phyloP scores from a whole-genome alignment of 306 rosid species.

The Mucuna pruriens region DNA sequence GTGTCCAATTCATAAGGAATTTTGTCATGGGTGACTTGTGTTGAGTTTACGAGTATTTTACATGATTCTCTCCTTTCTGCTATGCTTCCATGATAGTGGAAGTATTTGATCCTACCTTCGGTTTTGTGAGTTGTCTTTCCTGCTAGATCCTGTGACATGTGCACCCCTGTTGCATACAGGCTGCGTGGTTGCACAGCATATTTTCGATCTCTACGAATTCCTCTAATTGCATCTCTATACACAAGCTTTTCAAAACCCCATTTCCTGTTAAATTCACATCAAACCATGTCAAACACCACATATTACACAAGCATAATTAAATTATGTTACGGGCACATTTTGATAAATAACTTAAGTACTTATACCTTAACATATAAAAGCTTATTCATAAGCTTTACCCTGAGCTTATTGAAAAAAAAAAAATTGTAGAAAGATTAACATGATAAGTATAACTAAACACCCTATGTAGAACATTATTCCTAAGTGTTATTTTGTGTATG shows the following conservation, averaged over 20 bases:
- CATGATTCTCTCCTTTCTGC: conserved; percentile 71
- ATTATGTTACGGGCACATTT: not conserved
- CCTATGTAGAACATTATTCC: not conserved
- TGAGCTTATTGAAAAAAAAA: not conserved
- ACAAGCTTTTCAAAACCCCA: conserved; percentile 47
- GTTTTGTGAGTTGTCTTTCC: conserved; percentile 82
- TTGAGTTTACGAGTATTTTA: conserved; percentile 48
- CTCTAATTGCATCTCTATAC: conserved; percentile 22
- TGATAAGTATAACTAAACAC: not conserved
- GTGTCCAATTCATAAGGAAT: conserved; percentile 40
- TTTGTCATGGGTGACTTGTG: conserved; percentile 24
- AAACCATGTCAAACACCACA: not conserved
- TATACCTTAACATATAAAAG: not conserved
- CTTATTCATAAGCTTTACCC: not conserved
- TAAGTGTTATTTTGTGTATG: not conserved
- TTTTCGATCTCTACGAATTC: conserved; percentile 40
- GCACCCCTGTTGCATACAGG: conserved; percentile 73
- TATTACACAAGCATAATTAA: not conserved
- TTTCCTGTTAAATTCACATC: conserved; percentile 31
- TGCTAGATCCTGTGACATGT: conserved; percentile 66
- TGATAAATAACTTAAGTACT: not conserved
- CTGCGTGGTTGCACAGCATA: conserved; percentile 33
- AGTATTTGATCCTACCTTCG: conserved; percentile 68
- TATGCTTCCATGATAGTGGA: conserved; percentile 84
- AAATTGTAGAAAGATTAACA: not conserved